Percentiles rank a stretch among this genome's conserved stretches.
Conservation (phyloP, 345 rosid species). For the Hibiscus trionum region DNA sequence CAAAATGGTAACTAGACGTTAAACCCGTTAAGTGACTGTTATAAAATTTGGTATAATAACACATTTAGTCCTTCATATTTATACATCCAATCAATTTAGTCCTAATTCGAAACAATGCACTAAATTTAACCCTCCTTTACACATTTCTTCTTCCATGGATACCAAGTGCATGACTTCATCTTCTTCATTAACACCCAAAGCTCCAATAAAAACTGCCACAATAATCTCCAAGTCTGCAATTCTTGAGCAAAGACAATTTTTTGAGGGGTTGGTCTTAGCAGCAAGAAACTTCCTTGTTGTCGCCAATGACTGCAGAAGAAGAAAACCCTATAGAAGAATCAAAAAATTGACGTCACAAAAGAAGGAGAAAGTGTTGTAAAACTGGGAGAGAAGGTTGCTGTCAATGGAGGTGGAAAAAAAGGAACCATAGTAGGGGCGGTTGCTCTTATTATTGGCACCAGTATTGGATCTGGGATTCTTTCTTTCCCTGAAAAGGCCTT, state of each 20-base stretch:
- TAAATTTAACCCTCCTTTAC: too few species aligned
- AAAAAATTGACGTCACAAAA: constrained; percentile 1
- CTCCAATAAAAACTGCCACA: constrained; percentile 3
- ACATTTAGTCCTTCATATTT: too few species aligned
- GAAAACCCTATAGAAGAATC: background rate
- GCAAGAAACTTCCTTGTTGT: constrained; percentile 7
- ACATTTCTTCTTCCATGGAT: constrained; percentile 4
- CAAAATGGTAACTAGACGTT: too few species aligned
- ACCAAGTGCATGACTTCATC: background rate
- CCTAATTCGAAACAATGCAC: too few species aligned
- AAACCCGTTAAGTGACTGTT: too few species aligned
- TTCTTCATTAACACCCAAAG: background rate
- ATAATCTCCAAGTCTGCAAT: constrained; percentile 1
- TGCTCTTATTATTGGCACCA: constrained; percentile 53
- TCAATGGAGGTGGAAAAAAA: constrained; percentile 21
- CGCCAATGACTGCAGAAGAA: constrained; percentile 24
- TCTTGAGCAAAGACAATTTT: background rate
- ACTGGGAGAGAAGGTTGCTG: background rate
- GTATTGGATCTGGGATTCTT: constrained; percentile 60
- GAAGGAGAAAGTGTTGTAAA: constrained; percentile 11
- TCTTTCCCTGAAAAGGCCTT: constrained; percentile 54
- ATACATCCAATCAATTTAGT: too few species aligned
- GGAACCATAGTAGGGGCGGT: constrained; percentile 54
- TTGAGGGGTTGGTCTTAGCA: background rate
- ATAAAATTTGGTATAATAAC: too few species aligned